A percentile compares a stretch with the other conserved stretches of the same genome.
Evolutionary conservation across 371 early-diverging fungal species (phyloP).

Genomic region (Haplosporangium sp.): DNA sequence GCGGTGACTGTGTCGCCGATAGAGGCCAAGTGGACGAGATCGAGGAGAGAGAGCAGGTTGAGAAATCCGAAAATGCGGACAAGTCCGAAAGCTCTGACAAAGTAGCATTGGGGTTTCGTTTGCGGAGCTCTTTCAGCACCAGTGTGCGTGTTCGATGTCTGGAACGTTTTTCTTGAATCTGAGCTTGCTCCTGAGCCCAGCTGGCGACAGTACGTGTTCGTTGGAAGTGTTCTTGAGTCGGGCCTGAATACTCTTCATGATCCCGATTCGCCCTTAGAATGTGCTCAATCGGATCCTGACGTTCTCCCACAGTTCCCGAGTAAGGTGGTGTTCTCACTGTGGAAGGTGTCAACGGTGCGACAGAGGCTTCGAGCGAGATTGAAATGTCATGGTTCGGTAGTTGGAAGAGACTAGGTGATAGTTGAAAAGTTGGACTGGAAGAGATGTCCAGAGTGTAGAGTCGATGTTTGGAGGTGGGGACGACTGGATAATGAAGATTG

Average conservation of each 20-base stretch:
- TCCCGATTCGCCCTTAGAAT: neutral
- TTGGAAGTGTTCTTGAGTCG: conserved; percentile 4
- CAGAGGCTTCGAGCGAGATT: neutral
- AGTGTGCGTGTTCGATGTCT: conserved; percentile 8
- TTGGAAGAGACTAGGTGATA: conserved; percentile 14
- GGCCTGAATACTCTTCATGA: neutral
- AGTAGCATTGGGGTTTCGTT: conserved; percentile 14
- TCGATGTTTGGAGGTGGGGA: conserved; percentile 6
- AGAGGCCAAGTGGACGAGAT: conserved; percentile 8
- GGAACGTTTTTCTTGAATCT: conserved; percentile 22
- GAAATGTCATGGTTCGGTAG: conserved; percentile 34
- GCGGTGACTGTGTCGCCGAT: neutral
- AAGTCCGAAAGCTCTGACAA: conserved; percentile 12
- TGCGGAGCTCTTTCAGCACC: conserved; percentile 16
- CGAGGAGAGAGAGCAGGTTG: conserved; percentile 1
- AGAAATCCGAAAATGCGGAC: conserved; percentile 9
- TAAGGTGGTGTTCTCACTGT: neutral
- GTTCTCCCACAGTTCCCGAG: neutral
- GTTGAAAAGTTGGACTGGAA: neutral
- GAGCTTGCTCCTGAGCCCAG: conserved; percentile 40
- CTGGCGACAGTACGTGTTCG: conserved; percentile 21
- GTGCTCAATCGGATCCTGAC: conserved; percentile 22
- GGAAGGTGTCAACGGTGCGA: neutral
- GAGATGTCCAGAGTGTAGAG: conserved; percentile 2
- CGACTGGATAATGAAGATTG: conserved; percentile 6